A percentile compares a stretch with the other conserved stretches of the same genome.
These are phyloP conservation scores for Saccharomyces hybrid DNA, from an alignment of 1,139 yeast genomes.

Conservation along the genomic window DNA sequence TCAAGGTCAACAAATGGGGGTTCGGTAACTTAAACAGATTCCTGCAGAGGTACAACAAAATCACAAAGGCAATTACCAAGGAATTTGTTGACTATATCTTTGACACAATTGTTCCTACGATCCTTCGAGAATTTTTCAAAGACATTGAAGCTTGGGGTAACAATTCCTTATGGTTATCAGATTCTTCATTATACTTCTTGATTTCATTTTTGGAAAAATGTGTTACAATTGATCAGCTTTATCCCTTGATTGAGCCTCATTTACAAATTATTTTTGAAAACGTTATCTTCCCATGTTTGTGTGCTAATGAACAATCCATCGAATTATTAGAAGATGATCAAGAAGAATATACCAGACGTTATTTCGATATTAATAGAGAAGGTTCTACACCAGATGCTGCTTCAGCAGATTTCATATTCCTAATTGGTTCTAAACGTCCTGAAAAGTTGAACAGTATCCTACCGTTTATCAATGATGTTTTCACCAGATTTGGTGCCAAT, in stretches of 20 bases:
- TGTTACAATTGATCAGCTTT: slow-evolving; percentile 43
- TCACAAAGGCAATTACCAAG: slow-evolving; percentile 31
- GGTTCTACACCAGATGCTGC: slow-evolving; percentile 73
- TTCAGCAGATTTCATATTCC: slow-evolving; percentile 63
- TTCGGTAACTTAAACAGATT: slow-evolving; percentile 60
- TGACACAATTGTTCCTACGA: slow-evolving; percentile 50
- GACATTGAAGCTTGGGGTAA: slow-evolving; percentile 54
- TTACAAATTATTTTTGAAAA: slow-evolving; percentile 51
- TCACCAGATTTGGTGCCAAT: slow-evolving; percentile 32
- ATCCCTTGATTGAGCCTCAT: slow-evolving; percentile 48
- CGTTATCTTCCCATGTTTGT: slow-evolving; percentile 55
- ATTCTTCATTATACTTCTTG: slow-evolving; percentile 51
- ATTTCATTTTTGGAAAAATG: slow-evolving; percentile 59
- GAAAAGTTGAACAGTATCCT: slow-evolving; percentile 40
- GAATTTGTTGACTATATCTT: slow-evolving; percentile 44
- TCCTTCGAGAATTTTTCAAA: slow-evolving; percentile 50
- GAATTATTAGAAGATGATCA: slow-evolving; percentile 67
- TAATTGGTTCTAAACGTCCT: slow-evolving; percentile 40
- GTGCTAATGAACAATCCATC: slow-evolving; percentile 46
- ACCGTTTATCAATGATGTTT: slow-evolving; percentile 43
- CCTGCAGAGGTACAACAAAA: slow-evolving; percentile 33
- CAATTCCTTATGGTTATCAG: slow-evolving; percentile 49
- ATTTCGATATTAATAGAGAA: slow-evolving; percentile 63
- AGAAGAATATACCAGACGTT: slow-evolving; percentile 64
- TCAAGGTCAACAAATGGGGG: slow-evolving; percentile 65